These are phyloP conservation scores for Wickerhamiella brachini DNA, from an alignment of 805 yeast species.

Conservation along the genomic window DNA sequence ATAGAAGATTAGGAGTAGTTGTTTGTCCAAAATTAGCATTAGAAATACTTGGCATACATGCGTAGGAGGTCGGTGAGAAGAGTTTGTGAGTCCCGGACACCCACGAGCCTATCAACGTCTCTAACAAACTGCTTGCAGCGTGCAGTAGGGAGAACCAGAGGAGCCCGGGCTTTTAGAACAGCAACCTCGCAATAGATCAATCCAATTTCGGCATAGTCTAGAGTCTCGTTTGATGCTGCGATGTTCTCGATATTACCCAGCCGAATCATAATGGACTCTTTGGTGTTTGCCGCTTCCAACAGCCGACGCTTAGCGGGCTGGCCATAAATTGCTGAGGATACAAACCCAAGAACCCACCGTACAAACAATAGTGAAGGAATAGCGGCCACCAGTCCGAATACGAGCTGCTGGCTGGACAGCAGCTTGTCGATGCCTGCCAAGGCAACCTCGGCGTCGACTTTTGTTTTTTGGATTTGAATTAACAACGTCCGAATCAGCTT, in stretches of 20 bases:
- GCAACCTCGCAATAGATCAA: conserved; percentile 10
- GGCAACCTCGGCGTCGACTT: conserved; percentile 88
- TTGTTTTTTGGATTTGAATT: conserved; percentile 90
- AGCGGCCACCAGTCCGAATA: conserved; percentile 85
- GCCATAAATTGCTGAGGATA: neutral
- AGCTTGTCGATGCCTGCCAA: conserved; percentile 81
- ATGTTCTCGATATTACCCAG: conserved; percentile 11
- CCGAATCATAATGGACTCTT: conserved; percentile 4
- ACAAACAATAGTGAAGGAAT: conserved; percentile 48
- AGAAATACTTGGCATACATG: conserved; percentile 5
- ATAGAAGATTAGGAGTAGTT: no score
- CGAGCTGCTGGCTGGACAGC: conserved; percentile 79
- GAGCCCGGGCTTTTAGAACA: conserved; percentile 1
- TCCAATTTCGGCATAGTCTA: conserved; percentile 10
- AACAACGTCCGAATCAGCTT: conserved; percentile 60
- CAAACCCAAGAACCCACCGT: conserved; percentile 22
- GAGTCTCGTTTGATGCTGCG: conserved; percentile 2
- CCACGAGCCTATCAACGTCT: conserved; percentile 6
- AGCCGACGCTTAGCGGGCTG: neutral
- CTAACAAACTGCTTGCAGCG: conserved; percentile 1
- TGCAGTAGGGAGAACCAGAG: neutral
- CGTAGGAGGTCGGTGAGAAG: conserved; percentile 2
- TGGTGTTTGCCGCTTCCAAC: neutral
- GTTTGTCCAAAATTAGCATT: no score
- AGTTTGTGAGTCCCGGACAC: conserved; percentile 1